These are phyloP conservation scores for Salicornia ramosissima DNA, from an alignment of 148 eudicot genomes.

Conservation along the genomic window DNA sequence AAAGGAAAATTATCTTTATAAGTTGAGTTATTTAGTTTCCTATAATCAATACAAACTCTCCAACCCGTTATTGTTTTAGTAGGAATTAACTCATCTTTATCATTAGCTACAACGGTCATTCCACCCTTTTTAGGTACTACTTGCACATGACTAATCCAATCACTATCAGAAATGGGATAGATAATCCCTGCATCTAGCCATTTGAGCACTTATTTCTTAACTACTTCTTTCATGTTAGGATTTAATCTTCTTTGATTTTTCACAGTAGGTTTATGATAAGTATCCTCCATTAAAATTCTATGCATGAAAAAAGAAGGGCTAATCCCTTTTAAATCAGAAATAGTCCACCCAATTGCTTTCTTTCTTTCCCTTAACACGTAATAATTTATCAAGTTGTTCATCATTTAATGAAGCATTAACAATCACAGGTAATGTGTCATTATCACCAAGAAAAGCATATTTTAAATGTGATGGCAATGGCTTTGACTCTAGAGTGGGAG, in stretches of 20 bases:
- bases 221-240: too few relatives aligned
- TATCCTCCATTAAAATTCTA: not conserved
- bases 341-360: not conserved
- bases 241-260: slow-evolving; percentile 1
- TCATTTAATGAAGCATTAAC: too few relatives aligned
- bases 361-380: not conserved
- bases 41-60: not conserved
- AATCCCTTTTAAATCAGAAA: not conserved
- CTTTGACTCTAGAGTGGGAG: too few relatives aligned
- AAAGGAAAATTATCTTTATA: not conserved
- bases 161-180: not conserved
- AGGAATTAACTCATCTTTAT: too few relatives aligned
- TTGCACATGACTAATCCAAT: not conserved
- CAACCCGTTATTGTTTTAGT: not conserved
- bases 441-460: too few relatives aligned
- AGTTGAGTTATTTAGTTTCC: not conserved
- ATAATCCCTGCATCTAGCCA: too few relatives aligned
- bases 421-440: too few relatives aligned
- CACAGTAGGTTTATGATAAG: not conserved
- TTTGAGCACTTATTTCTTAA: too few relatives aligned
- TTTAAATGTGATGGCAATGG: too few relatives aligned
- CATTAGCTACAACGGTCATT: too few relatives aligned
- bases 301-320: not conserved
- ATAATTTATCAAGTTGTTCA: too few relatives aligned
- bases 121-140: too few relatives aligned